A percentile compares a stretch with the other conserved stretches of the same genome.
Conservation (phyloP, 805 yeast species). For the Candida nemodendra region DNA sequence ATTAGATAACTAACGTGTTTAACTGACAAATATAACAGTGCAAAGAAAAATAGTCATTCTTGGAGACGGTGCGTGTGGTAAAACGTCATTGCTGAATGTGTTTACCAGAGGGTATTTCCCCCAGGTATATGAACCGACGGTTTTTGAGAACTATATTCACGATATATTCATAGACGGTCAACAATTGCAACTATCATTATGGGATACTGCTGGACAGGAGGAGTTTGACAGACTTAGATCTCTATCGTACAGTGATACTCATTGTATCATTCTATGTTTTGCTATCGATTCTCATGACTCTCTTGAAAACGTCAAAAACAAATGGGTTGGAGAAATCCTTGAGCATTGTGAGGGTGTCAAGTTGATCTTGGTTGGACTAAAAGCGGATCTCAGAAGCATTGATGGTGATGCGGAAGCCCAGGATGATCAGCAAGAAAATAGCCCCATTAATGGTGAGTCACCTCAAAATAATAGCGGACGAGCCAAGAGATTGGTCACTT, state of each 20-base stretch:
- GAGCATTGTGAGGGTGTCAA: constrained; percentile 98
- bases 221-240: constrained; percentile 95
- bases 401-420: constrained; percentile 35
- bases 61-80: constrained; percentile 99
- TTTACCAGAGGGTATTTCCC: constrained; percentile 98
- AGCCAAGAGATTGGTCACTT: constrained; percentile 61
- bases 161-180: constrained; percentile 95
- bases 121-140: constrained; percentile 97
- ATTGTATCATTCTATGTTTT: constrained; percentile 94
- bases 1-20: no score
- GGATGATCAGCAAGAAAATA: constrained; percentile 29
- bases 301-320: constrained; percentile 87
- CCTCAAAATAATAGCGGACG: constrained; percentile 29
- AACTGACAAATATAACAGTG: no score
- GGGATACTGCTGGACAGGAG: constrained; percentile 99
- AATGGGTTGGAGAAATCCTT: constrained; percentile 96
- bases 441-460: constrained; percentile 22
- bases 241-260: constrained; percentile 90
- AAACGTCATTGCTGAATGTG: constrained; percentile 89
- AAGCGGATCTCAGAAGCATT: constrained; percentile 82
- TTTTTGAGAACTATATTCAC: constrained; percentile 94
- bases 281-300: constrained; percentile 94
- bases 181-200: constrained; percentile 84
- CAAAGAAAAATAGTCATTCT: constrained; percentile 91
- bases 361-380: constrained; percentile 87